A percentile compares a stretch with the other conserved stretches of the same genome.
phyloP scores from a whole-genome alignment of 2,329 filamentous ascomycete species.

The Colletotrichum lini region DNA sequence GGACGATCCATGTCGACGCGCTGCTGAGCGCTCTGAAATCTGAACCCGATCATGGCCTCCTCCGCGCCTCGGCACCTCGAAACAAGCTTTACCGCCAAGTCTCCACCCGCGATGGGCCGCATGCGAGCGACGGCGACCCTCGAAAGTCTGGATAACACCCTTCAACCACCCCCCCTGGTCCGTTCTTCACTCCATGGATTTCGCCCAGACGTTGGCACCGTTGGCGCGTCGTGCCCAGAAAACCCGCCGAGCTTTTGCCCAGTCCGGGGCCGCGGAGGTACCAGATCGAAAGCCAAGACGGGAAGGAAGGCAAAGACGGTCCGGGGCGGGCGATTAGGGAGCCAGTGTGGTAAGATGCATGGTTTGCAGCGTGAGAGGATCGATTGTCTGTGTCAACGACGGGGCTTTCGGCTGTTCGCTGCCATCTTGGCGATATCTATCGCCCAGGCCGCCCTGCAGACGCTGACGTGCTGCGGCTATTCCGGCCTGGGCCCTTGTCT shows the following conservation, averaged over 20 bases:
- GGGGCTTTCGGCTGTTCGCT: constrained; percentile 26
- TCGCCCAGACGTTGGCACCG: background rate
- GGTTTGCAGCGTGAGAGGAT: background rate
- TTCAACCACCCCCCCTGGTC: background rate
- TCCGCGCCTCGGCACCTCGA: constrained; percentile 35
- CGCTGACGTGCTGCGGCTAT: constrained; percentile 33
- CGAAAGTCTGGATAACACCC: background rate
- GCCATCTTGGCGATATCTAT: constrained; percentile 32
- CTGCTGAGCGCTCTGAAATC: background rate
- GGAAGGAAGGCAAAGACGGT: constrained; percentile 23
- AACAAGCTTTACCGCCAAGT: constrained; percentile 43
- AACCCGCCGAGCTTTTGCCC: constrained; percentile 2
- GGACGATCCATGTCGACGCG: constrained; percentile 18
- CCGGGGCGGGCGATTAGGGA: background rate
- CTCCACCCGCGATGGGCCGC: constrained; percentile 33
- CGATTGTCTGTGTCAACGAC: constrained; percentile 27
- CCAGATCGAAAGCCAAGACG: constrained; percentile 39
- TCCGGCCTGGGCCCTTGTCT: constrained; percentile 24
- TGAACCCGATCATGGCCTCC: too few relatives aligned
- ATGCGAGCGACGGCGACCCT: constrained; percentile 29
- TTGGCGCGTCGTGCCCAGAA: constrained; percentile 1
- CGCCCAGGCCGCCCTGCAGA: background rate
- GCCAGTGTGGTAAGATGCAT: constrained; percentile 8
- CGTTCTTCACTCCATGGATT: background rate
- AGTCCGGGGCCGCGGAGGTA: constrained; percentile 35